Evolutionary conservation across 148 eudicot species (phyloP), one percentile per base, ranked within the genome.

Genomic region (Rhododendron ovatum): DNA sequence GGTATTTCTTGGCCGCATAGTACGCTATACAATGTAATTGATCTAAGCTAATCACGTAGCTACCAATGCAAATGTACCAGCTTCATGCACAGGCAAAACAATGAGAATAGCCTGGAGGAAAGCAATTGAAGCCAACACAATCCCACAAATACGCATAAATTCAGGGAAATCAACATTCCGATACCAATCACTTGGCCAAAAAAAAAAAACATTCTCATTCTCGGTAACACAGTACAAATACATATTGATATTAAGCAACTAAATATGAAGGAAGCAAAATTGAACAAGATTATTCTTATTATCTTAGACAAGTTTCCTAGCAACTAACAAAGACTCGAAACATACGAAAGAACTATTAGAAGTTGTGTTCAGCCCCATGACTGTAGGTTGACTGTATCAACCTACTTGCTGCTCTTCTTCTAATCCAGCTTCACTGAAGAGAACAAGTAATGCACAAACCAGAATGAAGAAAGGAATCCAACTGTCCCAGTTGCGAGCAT

Each of bases 381-480:
- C 74, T 30, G 30, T 30, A 30, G 30, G 30, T 30, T 30, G 30
- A 30, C 30, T 61, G 24, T 82, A 69, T 39, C 17, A 13, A 41
- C n/a, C 74, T 63, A 65, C 83, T 51, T 7, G 39, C 69, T 45
- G 6, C 51, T 18, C 45, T 28, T 45, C 82, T 57, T 77, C 86
- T 85, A 86, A 81, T 89, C 90, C 87, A 89, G 87, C 85, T 89
- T 89, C 88, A 89, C 90, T 2, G 90, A 89, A 55, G 90, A 89
- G 85, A 89, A 89, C 88, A 89, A 76, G 79, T 89, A 89, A 69
- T 89, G 90, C 63, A 89, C 90, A 53, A 89, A 89, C 90, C 90
- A 89, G 84, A 89, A 89, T 20, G 90, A 89, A 18, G 88, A 77
- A 7, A 89, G 83, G 84, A 89, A 89, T n/a, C 90, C 90, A 74